Evolutionary conservation across 73 alveolate genomes (phyloP), one percentile per base, ranked within the genome.

Genomic region (Paramecium tetraurelia): DNA sequence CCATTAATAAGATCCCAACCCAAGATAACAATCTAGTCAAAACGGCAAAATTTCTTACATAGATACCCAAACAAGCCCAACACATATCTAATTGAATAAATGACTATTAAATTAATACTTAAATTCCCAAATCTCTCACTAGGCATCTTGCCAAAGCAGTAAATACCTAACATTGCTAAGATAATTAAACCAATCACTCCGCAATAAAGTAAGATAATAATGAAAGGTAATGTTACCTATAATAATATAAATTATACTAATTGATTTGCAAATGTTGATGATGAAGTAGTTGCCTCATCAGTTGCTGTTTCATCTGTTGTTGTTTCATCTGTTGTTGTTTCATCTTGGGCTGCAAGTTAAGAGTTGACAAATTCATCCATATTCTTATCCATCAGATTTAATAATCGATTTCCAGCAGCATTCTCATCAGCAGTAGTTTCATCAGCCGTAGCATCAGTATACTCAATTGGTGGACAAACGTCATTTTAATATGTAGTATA

Each of bases 41-140:
- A 20, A 33, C 27, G 11, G 57, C 86, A 43, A 72, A 72, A 14
- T 72, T 72, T 40, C 86, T 72, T 4, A 72, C 86, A 36, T 72
- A 72, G 3, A 72, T 72, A 2, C 86, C 86, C 16, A 33, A 18
- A 18, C 86, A 72, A 35, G 68, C 86, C 86, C 86, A 72, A 72
- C 86, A 72, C 31, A 72, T 72, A 72, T 72, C 86, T 72, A 72
- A 72, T 36, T 7, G 48, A 40, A 40, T 38, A 40, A n/a, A 2
- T 4, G 10, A 68, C 10, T 7, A 68, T 36, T 40, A 16, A 1
- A 5, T 36, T 16, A 9, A 21, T 35, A 72, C 86, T 72, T 40
- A 72, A 72, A 72, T 38, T 72, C n/a, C 86, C 86, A 72, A 72
- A 72, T 72, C 68, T 31, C 33, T 72, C 86, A 72, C 86, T 72